Base-by-base conservation (phyloP, 2,329 filamentous ascomycete species). In the Alternaria ventricosa region DNA sequence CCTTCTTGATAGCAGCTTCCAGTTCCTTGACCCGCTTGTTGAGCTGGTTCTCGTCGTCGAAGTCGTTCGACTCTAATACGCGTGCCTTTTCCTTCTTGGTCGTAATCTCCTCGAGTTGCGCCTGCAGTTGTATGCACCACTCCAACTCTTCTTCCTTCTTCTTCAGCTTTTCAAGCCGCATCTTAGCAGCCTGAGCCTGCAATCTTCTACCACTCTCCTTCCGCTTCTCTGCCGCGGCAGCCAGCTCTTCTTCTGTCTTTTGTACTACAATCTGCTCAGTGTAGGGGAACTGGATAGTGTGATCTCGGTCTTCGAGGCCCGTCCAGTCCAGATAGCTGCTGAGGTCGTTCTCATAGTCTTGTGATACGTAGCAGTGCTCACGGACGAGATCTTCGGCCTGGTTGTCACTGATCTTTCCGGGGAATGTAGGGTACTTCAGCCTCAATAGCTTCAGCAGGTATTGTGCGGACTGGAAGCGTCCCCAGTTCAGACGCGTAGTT, bases 111-210 rank as follows among this genome's bases (percentile, higher is more conserved):
- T 85, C 87, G 10, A 97, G 84, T 67, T 88, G 89, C 33, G 84
- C 80, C 75, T 96, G 93, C 5, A 99, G 83, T 63, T 93, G 88
- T 76, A 93, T 94, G 84, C 94, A 97, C 80, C 97, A 97, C 71
- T 97, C 94, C 2, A 98, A 83, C 77, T 98, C 94, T 76, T 97
- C 90, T 81, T 99, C 96, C 80, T 99, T 99, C 75, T 92, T 92
- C 78, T 98, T 93, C 50, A 99, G 85, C 76, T 97, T 97, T 69
- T 99, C 96, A 1, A 99, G 84, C 8, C 96, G 90, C 93, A 97
- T 97, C 81, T 97, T 98, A 10, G 95, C 95, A 0, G 96, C 96
- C 80, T 99, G 96, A 74, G 97, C 94, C 79, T 99, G 96, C 25
- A 99, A 78, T 49, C 96, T 87, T 67, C 96, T 87, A 0, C 96